Percentiles rank a stretch among this genome's conserved stretches.
Evolutionary conservation across 371 early-diverging fungal species (phyloP).

Genomic region (Mucor circinelloides): DNA sequence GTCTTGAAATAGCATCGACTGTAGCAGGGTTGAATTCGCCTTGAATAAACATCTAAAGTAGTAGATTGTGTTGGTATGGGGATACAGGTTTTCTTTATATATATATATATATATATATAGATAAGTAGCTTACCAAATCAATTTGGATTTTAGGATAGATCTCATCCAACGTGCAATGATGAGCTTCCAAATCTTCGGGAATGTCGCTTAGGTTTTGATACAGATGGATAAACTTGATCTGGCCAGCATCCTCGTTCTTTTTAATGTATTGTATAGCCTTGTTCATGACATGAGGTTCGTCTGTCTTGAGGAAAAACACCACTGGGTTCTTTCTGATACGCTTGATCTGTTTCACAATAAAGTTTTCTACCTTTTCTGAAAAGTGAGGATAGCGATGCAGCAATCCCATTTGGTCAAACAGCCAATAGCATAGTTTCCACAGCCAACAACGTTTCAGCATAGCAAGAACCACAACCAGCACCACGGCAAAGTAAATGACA

Average conservation of each 20-base stretch:
- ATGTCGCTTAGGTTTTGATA: slow-evolving; percentile 39
- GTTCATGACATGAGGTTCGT: slow-evolving; percentile 60
- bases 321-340: slow-evolving; percentile 43
- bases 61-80: background rate
- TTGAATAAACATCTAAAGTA: slow-evolving; percentile 40
- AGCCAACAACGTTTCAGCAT: slow-evolving; percentile 52
- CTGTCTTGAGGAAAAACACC: slow-evolving; percentile 59
- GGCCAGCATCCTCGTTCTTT: slow-evolving; percentile 48
- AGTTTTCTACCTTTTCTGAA: slow-evolving; percentile 21
- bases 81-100: no score
- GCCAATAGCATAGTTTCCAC: slow-evolving; percentile 40
- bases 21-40: slow-evolving; percentile 49
- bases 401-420: slow-evolving; percentile 30
- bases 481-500: slow-evolving; percentile 47
- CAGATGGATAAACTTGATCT: slow-evolving; percentile 52
- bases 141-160: slow-evolving; percentile 57
- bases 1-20: slow-evolving; percentile 46
- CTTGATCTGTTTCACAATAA: slow-evolving; percentile 35
- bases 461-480: slow-evolving; percentile 38
- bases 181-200: slow-evolving; percentile 43
- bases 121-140: slow-evolving; percentile 37
- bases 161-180: slow-evolving; percentile 50
- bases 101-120: no score
- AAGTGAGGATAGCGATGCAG: slow-evolving; percentile 22
- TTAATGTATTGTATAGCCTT: slow-evolving; percentile 58